Percentiles rank a stretch among this genome's conserved stretches.
Evolutionary conservation across 768 basidiomycete species (phyloP).

Genomic region (Brasilioporus rufonigricans): DNA sequence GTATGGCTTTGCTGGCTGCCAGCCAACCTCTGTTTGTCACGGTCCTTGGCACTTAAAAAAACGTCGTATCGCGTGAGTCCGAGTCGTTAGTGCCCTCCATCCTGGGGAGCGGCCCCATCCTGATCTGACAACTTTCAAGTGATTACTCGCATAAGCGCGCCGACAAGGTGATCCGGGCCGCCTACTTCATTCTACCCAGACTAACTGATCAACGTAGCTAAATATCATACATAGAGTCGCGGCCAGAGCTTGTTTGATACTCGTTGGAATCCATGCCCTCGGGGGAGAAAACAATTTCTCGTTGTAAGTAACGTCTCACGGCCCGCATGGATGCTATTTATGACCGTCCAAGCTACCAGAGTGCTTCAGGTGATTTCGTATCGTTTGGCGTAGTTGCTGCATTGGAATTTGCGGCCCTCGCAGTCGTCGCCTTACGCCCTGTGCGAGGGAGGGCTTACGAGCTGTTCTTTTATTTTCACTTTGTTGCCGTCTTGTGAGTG

Average conservation of each 20-base stretch:
- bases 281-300: conserved; percentile 13
- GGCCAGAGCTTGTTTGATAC: conserved; percentile 43
- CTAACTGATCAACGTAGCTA: conserved; percentile 20
- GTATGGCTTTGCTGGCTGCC: conserved; percentile 29
- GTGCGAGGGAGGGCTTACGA: conserved; percentile 50
- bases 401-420: conserved; percentile 38
- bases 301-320: conserved; percentile 6
- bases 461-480: conserved; percentile 48
- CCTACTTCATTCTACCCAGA: neutral
- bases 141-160: conserved; percentile 21
- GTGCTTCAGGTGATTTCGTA: conserved; percentile 5
- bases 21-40: conserved; percentile 41
- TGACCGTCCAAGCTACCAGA: conserved; percentile 3
- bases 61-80: conserved; percentile 19
- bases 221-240: conserved; percentile 44
- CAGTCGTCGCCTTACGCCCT: conserved; percentile 46
- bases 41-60: conserved; percentile 44
- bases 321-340: neutral
- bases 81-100: neutral
- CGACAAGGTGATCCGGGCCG: conserved; percentile 15
- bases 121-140: conserved; percentile 6
- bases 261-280: conserved; percentile 49
- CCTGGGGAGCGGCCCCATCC: neutral
- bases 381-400: conserved; percentile 37
- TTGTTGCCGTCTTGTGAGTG: conserved; percentile 39